A percentile compares a stretch with the other conserved stretches of the same genome.
Conservation (phyloP, 192 early-diverging fungal genomes). For the Umbelopsis sp. region DNA sequence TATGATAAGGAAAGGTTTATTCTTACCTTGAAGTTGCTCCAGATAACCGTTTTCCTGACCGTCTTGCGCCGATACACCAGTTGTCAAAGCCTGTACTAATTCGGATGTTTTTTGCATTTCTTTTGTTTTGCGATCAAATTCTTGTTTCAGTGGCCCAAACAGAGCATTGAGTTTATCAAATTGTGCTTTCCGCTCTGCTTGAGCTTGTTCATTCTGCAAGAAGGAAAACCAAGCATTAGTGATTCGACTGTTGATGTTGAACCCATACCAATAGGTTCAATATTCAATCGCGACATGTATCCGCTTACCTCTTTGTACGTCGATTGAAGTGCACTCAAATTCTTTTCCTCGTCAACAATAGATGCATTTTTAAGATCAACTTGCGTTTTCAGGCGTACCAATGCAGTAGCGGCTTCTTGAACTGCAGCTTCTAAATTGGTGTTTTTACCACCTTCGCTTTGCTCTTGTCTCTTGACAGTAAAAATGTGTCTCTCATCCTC, state of each 20-base stretch:
- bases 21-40: conserved; percentile 85
- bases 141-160: conserved; percentile 54
- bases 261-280: not conserved
- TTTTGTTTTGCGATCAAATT: conserved; percentile 59
- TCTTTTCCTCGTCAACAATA: conserved; percentile 74
- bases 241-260: not conserved
- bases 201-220: conserved; percentile 48
- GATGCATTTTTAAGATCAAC: conserved; percentile 77
- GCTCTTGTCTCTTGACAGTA: conserved; percentile 39
- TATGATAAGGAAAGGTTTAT: not conserved
- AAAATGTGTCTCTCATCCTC: conserved; percentile 54
- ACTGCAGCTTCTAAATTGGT: conserved; percentile 68
- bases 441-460: conserved; percentile 64
- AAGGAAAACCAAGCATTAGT: not conserved
- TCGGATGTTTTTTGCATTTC: conserved; percentile 73
- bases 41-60: conserved; percentile 95
- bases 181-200: conserved; percentile 43
- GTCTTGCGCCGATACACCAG: conserved; percentile 87
- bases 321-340: conserved; percentile 34
- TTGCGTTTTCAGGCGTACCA: conserved; percentile 86
- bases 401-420: conserved; percentile 77
- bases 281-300: not conserved
- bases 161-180: conserved; percentile 40
- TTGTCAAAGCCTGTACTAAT: conserved; percentile 90
- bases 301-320: conserved; percentile 48